phyloP scores from a whole-genome alignment of 106 monocot species.

The Vanilla planifolia region DNA sequence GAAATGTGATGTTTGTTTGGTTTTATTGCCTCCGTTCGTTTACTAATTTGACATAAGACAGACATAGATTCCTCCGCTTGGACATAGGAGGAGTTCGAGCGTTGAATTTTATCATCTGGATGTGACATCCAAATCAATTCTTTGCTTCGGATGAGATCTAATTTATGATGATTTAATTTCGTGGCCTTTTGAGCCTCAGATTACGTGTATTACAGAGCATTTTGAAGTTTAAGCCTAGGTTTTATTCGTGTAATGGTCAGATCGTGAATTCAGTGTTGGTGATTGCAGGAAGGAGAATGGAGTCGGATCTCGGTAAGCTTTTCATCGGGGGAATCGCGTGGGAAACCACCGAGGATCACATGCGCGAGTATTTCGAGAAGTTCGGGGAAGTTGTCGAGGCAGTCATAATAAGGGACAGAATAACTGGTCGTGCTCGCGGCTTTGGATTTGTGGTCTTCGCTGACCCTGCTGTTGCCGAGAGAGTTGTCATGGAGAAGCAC shows the following conservation, averaged over 20 bases:
- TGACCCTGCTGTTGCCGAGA: slow-evolving; percentile 23
- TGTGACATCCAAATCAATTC: too few species aligned
- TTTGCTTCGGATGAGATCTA: not conserved
- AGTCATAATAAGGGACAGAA: slow-evolving; percentile 21
- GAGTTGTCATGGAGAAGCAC: slow-evolving; percentile 31
- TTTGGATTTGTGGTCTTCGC: slow-evolving; percentile 31
- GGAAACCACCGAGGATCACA: slow-evolving; percentile 22
- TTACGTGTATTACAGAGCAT: too few species aligned
- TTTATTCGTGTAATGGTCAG: slow-evolving; percentile 5
- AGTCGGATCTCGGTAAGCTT: slow-evolving; percentile 26
- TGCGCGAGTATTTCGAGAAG: slow-evolving; percentile 19
- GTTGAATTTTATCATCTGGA: slow-evolving; percentile 1
- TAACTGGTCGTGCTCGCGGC: slow-evolving; percentile 26
- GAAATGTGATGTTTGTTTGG: not conserved
- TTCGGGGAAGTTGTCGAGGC: slow-evolving; percentile 32
- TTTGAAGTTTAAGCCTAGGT: too few species aligned
- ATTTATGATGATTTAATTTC: not conserved
- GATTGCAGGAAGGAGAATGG: slow-evolving; percentile 17
- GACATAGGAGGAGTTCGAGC: not conserved
- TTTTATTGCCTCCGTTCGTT: too few species aligned
- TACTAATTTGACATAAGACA: not conserved
- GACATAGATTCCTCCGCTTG: not conserved
- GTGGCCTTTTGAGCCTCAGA: not conserved
- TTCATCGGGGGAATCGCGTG: slow-evolving; percentile 29
- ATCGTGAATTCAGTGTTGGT: not conserved